A percentile compares a stretch with the other conserved stretches of the same genome.
phyloP scores from a whole-genome alignment of 352 stramenopile genomes.

The Phytopythium cucurbitacearum region DNA sequence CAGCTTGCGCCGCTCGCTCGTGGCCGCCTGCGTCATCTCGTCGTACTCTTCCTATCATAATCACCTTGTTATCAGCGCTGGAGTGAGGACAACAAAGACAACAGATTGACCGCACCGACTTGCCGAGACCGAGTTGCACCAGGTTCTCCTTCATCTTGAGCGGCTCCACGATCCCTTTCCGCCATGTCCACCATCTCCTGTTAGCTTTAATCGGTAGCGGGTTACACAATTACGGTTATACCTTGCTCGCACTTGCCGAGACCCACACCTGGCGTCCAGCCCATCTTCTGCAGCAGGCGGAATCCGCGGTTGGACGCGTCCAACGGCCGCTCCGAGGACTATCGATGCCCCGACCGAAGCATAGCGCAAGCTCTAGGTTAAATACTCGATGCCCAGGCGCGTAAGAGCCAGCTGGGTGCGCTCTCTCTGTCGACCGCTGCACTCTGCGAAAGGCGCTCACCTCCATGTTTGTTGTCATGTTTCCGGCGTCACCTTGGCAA shows the following conservation, averaged over 20 bases:
- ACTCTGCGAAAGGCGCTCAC: no score
- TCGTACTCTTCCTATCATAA: conserved; percentile 48
- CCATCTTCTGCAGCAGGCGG: conserved; percentile 55
- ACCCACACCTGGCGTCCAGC: conserved; percentile 45
- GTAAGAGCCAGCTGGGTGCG: no score
- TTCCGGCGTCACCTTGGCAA: no score
- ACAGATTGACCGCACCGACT: conserved; percentile 18
- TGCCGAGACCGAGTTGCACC: conserved; percentile 52
- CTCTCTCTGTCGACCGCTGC: no score
- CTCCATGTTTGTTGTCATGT: no score
- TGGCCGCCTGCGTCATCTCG: conserved; percentile 41
- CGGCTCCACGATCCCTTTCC: conserved; percentile 46
- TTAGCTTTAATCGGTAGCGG: neutral
- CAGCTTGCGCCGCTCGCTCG: conserved; percentile 44
- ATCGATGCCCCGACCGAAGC: no score
- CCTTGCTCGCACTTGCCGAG: conserved; percentile 50
- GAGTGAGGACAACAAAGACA: neutral
- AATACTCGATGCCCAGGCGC: no score
- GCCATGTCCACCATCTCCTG: no score
- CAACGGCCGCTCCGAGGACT: conserved; percentile 13
- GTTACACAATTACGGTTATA: no score
- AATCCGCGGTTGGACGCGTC: conserved; percentile 55
- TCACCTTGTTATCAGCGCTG: neutral
- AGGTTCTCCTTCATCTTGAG: conserved; percentile 63
- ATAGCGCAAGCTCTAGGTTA: no score